These are phyloP conservation scores for Glebionis coronaria DNA, from an alignment of 129 eudicot species.

Conservation along the genomic window DNA sequence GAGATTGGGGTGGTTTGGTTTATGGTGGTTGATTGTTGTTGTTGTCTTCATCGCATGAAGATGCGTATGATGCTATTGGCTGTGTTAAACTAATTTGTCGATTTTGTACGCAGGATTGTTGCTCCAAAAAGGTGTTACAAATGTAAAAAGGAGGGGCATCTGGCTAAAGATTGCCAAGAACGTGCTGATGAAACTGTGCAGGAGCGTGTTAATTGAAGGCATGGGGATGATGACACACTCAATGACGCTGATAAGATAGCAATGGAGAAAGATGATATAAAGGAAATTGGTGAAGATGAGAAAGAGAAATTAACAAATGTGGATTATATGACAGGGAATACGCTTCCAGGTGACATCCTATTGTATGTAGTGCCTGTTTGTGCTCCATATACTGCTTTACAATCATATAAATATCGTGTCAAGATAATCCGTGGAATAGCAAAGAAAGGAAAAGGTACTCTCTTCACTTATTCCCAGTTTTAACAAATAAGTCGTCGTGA, in stretches of 20 bases:
- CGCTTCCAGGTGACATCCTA: slow-evolving; percentile 69
- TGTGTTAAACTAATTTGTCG: neutral
- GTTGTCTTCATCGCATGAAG: slow-evolving; percentile 63
- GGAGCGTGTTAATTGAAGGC: slow-evolving; percentile 23
- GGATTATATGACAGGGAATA: slow-evolving; percentile 88
- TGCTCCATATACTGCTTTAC: slow-evolving; percentile 89
- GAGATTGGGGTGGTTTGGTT: slow-evolving; percentile 1
- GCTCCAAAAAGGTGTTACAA: slow-evolving; percentile 76
- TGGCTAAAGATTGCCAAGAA: slow-evolving; percentile 74
- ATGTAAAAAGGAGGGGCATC: slow-evolving; percentile 85
- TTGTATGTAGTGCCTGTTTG: slow-evolving; percentile 93
- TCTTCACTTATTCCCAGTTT: neutral
- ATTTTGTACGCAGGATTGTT: slow-evolving; percentile 34
- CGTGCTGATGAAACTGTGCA: slow-evolving; percentile 35
- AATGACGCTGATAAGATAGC: slow-evolving; percentile 56
- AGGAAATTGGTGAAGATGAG: slow-evolving; percentile 95
- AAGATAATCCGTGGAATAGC: slow-evolving; percentile 83
- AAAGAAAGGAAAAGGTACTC: slow-evolving; percentile 89
- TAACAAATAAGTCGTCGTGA: neutral
- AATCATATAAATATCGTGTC: slow-evolving; percentile 82
- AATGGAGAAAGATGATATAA: slow-evolving; percentile 92
- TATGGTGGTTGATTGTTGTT: slow-evolving; percentile 17
- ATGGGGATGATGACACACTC: slow-evolving; percentile 16
- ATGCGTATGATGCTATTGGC: slow-evolving; percentile 56
- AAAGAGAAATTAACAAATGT: slow-evolving; percentile 71